phyloP scores from a whole-genome alignment of 345 rosid species.

The Corymbia maculata region DNA sequence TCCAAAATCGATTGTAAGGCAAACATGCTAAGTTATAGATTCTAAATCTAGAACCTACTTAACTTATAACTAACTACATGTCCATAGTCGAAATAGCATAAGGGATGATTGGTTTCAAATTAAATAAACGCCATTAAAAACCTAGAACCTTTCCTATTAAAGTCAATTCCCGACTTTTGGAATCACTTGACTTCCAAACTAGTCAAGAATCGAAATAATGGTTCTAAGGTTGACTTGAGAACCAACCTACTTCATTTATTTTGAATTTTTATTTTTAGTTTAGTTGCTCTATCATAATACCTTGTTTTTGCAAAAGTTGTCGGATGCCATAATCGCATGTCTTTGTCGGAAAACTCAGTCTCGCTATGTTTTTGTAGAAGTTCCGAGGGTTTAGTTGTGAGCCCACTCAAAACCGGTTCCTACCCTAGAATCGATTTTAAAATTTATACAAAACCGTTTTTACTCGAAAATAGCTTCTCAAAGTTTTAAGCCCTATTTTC shows the following conservation, averaged over 20 bases:
- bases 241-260: fast-evolving
- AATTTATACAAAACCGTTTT: neutral
- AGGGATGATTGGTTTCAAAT: fast-evolving
- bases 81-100: too few relatives aligned
- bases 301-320: neutral
- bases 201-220: neutral
- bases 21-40: too few relatives aligned
- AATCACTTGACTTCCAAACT: neutral
- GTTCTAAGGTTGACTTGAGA: fast-evolving
- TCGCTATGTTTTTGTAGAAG: neutral
- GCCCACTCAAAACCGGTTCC: neutral
- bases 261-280: neutral
- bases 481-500: neutral
- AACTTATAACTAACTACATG: too few relatives aligned
- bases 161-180: neutral
- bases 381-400: neutral
- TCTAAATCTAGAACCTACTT: too few relatives aligned
- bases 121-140: neutral
- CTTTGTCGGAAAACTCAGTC: neutral
- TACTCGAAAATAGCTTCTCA: neutral
- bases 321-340: neutral
- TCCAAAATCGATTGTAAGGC: too few relatives aligned
- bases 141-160: too few relatives aligned
- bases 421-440: neutral
- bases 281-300: fast-evolving